These are phyloP conservation scores for Apiotrichum akiyoshidainum DNA, from an alignment of 1,284 basidiomycete genomes.

Conservation along the genomic window DNA sequence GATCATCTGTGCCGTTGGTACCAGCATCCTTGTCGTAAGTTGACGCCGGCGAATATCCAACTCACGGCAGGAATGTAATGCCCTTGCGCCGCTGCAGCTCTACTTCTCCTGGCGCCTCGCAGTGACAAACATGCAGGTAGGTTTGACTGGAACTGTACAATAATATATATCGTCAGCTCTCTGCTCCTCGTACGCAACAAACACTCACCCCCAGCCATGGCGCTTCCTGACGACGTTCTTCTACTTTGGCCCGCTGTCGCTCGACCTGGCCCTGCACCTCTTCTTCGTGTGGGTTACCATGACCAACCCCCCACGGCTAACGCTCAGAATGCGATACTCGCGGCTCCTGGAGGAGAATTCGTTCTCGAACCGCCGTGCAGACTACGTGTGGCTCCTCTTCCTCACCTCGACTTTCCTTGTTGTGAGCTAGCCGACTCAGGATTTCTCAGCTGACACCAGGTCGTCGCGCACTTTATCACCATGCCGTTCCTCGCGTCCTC, in stretches of 20 bases:
- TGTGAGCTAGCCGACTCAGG: conserved; percentile 54
- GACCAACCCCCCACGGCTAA: conserved; percentile 3
- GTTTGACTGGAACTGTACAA: no score
- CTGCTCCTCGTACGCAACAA: neutral
- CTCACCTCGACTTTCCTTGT: conserved; percentile 77
- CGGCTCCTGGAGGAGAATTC: conserved; percentile 94
- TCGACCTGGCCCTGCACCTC: conserved; percentile 95
- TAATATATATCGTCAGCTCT: no score
- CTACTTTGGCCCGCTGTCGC: conserved; percentile 87
- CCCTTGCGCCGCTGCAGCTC: conserved; percentile 82
- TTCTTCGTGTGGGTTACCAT: conserved; percentile 85
- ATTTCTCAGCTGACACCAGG: conserved; percentile 52
- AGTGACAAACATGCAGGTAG: conserved; percentile 74
- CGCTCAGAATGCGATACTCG: conserved; percentile 83
- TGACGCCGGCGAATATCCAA: no score
- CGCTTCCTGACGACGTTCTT: conserved; percentile 85
- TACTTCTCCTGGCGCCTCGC: conserved; percentile 86
- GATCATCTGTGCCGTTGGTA: conserved; percentile 70
- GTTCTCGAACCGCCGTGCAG: conserved; percentile 82
- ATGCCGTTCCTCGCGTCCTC: conserved; percentile 66
- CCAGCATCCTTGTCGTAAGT: conserved; percentile 78
- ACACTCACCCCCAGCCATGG: conserved; percentile 65
- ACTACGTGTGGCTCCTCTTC: conserved; percentile 89
- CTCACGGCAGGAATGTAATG: no score
- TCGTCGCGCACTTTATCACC: conserved; percentile 77